Base-by-base conservation (phyloP, 2,329 filamentous ascomycete genomes). In the Pseudopyrenochaeta lycopersici region DNA sequence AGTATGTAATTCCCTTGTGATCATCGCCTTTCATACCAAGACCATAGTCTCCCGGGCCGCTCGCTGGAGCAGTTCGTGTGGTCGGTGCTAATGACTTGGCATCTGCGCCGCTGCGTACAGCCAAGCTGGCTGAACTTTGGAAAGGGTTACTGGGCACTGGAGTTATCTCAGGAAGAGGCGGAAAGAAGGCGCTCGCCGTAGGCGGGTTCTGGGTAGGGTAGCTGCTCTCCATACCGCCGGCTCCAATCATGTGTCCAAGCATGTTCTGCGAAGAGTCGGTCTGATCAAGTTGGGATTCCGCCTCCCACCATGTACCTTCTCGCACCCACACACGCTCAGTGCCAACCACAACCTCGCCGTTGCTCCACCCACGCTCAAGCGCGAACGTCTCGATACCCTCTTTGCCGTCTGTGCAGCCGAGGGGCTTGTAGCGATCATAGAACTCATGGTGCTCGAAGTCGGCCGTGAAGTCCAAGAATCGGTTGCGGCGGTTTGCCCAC, bases 401-500 rank as follows among this genome's bases (percentile, higher is more conserved):
- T 58, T 87, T 88, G 51, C 95, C 95, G 60, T 96, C 92, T 64
- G 89, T 86, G 75, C 95, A 99, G 12, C 95, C 95, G 0, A 99
- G 84, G 5, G 86, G 81, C 4, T 87, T 82, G 72, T 97, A 99
- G 39, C 95, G 88, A 64, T 89, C 87, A 17, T 88, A 85, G 67
- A 99, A 98, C 73, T 99, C 95, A 14, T 97, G 91, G 4, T 93
- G 81, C 67, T 99, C 95, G 64, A 98, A 99, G 70, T 99, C 95
- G 1, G 93, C 92, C 0, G 95, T 99, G 76, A 96, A 99, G 72
- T 99, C 95, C 2, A 98, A 86, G 66, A 90, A 88, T 73, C 91
- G 92, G 74, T 93, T 96, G 44, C 95, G 87, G 50, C 94, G 88
- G 72, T 98, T 99, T 1, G 93, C 91, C 95, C 95, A 99, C 75